Conservation (phyloP, 495 filamentous ascomycete species). For the Neurospora africana region DNA sequence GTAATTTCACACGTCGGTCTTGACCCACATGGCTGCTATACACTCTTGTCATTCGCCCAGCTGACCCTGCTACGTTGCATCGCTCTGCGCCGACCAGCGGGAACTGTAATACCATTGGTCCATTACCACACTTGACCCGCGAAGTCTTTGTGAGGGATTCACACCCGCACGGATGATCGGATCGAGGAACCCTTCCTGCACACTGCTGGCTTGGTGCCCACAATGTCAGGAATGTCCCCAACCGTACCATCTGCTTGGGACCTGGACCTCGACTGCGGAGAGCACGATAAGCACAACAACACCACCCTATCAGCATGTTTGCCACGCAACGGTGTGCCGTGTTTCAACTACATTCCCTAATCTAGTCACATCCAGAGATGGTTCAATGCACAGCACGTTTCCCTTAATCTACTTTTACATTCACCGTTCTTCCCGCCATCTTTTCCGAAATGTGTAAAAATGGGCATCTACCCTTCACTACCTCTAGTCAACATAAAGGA, state of each 20-base stretch:
- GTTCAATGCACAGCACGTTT: not conserved
- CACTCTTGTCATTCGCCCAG: not conserved
- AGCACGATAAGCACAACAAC: too few relatives aligned
- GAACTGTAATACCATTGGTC: not conserved
- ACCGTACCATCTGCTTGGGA: not conserved
- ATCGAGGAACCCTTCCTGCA: not conserved
- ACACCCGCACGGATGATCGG: not conserved
- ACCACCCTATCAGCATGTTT: not conserved
- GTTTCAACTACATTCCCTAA: not conserved
- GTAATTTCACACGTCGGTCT: not conserved
- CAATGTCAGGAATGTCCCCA: not conserved
- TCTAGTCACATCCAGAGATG: not conserved
- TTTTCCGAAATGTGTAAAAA: not conserved
- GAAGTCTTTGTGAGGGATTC: not conserved
- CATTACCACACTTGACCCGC: not conserved
- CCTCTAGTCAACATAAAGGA: not conserved
- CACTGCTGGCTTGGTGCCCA: not conserved
- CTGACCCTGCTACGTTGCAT: not conserved
- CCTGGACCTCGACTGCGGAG: not conserved
- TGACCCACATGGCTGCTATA: not conserved
- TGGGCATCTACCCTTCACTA: not conserved
- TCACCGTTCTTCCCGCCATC: not conserved
- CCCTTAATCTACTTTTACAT: not conserved
- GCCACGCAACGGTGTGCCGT: not conserved
- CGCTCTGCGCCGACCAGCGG: not conserved